These are phyloP conservation scores for Agrostemma githago DNA, from an alignment of 148 eudicot species.

Conservation along the genomic window DNA sequence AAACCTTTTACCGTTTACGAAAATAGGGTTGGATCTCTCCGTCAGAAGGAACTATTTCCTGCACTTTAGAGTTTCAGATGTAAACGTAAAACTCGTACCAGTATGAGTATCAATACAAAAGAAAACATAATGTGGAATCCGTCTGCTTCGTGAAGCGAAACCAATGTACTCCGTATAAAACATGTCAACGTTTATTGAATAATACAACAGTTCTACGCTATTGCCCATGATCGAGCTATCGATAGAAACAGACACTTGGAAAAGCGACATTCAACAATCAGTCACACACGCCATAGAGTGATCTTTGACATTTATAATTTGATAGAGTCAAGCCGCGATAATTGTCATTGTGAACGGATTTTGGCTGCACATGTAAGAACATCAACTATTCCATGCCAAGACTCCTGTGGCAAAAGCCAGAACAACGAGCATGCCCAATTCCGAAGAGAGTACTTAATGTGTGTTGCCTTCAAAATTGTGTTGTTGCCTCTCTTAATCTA, in stretches of 20 bases:
- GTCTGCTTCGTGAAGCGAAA: background rate
- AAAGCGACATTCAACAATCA: background rate
- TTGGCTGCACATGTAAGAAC: background rate
- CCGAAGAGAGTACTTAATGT: background rate
- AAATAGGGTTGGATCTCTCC: too few species aligned
- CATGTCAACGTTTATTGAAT: too few species aligned
- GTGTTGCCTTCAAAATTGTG: slow-evolving; percentile 10
- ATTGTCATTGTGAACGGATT: background rate
- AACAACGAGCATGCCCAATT: background rate
- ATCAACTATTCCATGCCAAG: background rate
- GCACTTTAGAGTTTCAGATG: background rate
- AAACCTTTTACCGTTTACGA: too few species aligned
- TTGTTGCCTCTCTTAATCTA: background rate
- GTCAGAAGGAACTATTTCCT: too few species aligned
- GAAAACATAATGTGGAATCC: background rate
- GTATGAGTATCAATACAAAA: background rate
- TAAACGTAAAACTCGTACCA: background rate
- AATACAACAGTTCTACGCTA: too few species aligned
- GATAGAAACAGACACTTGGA: background rate
- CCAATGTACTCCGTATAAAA: too few species aligned
- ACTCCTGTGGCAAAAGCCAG: background rate
- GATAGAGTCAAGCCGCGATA: background rate
- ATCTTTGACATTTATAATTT: background rate
- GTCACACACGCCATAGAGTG: background rate
- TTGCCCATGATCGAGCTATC: background rate